Percentiles rank a stretch among this genome's conserved stretches.
phyloP scores from a whole-genome alignment of 352 stramenopile species.

The Plasmopara viticola region DNA sequence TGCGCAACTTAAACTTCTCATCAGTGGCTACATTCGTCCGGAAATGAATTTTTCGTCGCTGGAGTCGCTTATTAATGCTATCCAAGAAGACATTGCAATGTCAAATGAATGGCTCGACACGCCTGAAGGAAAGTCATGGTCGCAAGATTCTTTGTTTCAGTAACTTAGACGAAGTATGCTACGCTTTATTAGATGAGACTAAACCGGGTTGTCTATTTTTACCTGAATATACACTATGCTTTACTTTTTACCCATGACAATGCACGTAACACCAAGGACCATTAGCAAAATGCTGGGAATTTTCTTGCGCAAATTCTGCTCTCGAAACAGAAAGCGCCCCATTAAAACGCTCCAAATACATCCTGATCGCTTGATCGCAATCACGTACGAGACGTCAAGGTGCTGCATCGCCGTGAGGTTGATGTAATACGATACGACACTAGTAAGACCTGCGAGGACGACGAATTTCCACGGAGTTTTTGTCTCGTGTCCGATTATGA shows the following conservation, averaged over 20 bases:
- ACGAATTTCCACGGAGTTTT: conserved; percentile 73
- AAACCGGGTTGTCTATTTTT: background rate
- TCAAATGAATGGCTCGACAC: conserved; percentile 62
- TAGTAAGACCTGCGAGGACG: conserved; percentile 55
- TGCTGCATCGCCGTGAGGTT: conserved; percentile 73
- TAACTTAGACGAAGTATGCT: conserved; percentile 12
- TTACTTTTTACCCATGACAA: conserved; percentile 65
- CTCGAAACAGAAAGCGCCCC: conserved; percentile 65
- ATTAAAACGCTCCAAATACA: conserved; percentile 81
- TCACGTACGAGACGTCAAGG: conserved; percentile 79
- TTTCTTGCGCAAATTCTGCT: conserved; percentile 69
- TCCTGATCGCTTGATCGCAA: conserved; percentile 78
- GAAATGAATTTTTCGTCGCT: conserved; percentile 94
- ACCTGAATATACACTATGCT: background rate
- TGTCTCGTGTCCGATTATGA: conserved; percentile 43
- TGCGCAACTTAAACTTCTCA: conserved; percentile 88
- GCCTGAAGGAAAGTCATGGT: conserved; percentile 44
- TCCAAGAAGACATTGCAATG: conserved; percentile 81
- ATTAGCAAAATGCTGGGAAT: conserved; percentile 79
- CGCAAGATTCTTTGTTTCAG: conserved; percentile 39
- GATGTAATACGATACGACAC: conserved; percentile 79
- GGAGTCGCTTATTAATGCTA: conserved; percentile 88
- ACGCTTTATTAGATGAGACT: too few species aligned
- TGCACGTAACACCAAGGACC: conserved; percentile 71
- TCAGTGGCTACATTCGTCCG: conserved; percentile 90